Base-by-base conservation (phyloP, 129 eudicot genomes). In the Helianthus tuberosus region DNA sequence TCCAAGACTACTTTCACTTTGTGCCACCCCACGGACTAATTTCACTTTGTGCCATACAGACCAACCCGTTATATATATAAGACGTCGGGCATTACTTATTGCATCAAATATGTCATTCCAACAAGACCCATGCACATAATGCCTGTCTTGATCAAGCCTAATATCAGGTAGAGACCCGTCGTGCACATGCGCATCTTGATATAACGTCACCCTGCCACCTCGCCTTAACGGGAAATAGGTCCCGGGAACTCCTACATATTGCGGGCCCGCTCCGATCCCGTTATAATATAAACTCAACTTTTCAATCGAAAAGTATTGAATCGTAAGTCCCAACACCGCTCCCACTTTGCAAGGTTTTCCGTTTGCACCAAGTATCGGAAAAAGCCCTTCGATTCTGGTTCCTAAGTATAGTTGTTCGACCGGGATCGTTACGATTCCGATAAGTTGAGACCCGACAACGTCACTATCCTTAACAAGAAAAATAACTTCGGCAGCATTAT, bases 111-210 rank as follows among this genome's bases (percentile, higher is more conserved):
- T 95, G 51, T 95, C 99, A 16, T 58, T 78, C 99, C 99, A 95
- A 32, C 99, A 95, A 77, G 89, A 89, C 23, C 99, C 99, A 55
- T 95, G 97, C 43, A 89, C 86, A 72, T 91, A 91, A 27, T 87
- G 87, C 83, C 59, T 81, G 4, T 85, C 95, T 29, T 83, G 65
- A 36, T 89, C 99, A 43, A 95, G 95, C 81, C 43, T 80, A 78
- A 91, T 66, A 65, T 85, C 85, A 8, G 99, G 99, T 29, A 95
- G 85, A 78, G 29, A 77, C 16, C 88, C 95, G 75, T 87, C 83
- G 12, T 80, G 86, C 46, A 95, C 96, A 81, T 91, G 99, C 49
- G 99, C 97, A 89, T 95, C 99, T 78, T 95, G 99, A 84, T 95
- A 95, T 6, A 95, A 87, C 20, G 89, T 95, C 48, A 95, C 94